Percentiles rank a stretch among this genome's conserved stretches.
These are phyloP conservation scores for Trichophyton equinum DNA, from an alignment of 2,329 filamentous ascomycete genomes.

Conservation along the genomic window DNA sequence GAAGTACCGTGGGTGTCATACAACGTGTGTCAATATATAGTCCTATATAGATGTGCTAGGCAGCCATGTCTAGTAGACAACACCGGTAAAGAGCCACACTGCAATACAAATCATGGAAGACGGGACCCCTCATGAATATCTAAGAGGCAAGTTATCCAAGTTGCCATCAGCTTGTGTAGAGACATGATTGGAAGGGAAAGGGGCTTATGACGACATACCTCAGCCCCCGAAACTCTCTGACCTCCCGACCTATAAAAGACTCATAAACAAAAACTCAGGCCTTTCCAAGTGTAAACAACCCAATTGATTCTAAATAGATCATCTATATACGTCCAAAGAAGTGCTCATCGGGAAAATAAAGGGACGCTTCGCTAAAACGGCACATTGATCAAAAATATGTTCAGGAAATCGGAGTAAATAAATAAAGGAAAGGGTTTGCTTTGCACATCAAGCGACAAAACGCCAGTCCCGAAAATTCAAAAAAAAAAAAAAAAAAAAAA, in stretches of 20 bases:
- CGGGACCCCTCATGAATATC: not conserved
- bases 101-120: not conserved
- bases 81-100: not conserved
- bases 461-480: not conserved
- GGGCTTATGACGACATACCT: conserved; percentile 2
- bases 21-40: not conserved
- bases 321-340: not conserved
- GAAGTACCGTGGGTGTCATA: not conserved
- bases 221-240: conserved; percentile 1
- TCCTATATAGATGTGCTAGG: not conserved
- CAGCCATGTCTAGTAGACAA: not conserved
- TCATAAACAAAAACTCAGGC: not conserved
- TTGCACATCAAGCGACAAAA: not conserved
- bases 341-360: not conserved
- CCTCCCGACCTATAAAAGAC: not conserved
- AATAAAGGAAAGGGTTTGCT: not conserved
- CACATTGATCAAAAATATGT: not conserved
- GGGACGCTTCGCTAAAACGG: not conserved
- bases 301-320: not conserved
- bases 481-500: too few species aligned
- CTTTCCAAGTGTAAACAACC: not conserved
- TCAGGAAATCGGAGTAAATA: not conserved
- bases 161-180: not conserved
- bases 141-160: not conserved
- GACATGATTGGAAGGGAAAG: conserved; percentile 2